Evolutionary conservation across 1,284 basidiomycete genomes (phyloP), one percentile per base, ranked within the genome.

Genomic region (Microbotryomycetes sp.): DNA sequence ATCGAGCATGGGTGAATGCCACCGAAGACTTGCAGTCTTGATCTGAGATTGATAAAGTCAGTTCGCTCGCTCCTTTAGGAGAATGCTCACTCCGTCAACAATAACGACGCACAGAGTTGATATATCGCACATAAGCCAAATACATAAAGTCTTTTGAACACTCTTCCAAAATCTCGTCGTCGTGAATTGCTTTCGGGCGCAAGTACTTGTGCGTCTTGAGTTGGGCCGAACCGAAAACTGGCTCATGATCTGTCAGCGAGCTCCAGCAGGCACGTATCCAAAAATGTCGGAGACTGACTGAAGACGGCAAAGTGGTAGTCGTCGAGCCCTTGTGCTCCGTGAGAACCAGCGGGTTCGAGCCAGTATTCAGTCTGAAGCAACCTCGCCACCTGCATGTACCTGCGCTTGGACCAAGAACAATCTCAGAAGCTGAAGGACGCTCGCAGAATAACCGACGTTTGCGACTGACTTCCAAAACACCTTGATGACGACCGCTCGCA

Each of bases 1-100:
- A 73, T 97, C 91, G 13, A 98, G 82, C 94, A 98, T 98, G 0
- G 94, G 96, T 0, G 91, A 97, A 77, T 98, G 96, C 96, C 94
- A 98, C 54, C 93, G 82, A 3, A 98, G 79, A 0, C 91, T 92
- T 0, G 92, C 92, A 0, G 92, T 93, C 76, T 98, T 97, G 72
- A 96, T 90, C 89, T 91, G 68, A 2, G 26, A 18, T 13, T 3
- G 13, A 26, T 28, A n/a, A 28, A 13, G 55, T 31, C 4, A 54
- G 35, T 28, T n/a, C 16, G 28, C 28, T 18, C 35, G n/a, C n/a
- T n/a, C n/a, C n/a, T n/a, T n/a, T n/a, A n/a, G n/a, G n/a, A n/a
- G n/a, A n/a, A n/a, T n/a, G 3, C 23, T 28, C 23, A 13, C 18
- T 3, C 18, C 53, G 55, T 60, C n/a, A 18, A n/a, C n/a, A 29